phyloP scores from a whole-genome alignment of 129 eudicot genomes.

The Arctium minus region DNA sequence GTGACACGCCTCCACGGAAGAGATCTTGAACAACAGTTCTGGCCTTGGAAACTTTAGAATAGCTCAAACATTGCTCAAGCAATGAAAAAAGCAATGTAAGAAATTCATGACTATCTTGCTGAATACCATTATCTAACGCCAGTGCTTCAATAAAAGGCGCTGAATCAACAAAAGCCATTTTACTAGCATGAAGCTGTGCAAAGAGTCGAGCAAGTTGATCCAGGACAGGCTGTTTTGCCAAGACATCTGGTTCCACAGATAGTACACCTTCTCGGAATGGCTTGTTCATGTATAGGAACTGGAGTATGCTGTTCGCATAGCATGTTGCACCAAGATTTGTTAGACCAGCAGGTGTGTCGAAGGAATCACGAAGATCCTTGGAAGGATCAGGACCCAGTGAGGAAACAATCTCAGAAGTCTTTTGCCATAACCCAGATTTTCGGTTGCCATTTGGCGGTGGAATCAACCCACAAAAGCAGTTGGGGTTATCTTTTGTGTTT shows the following conservation, averaged over 20 bases:
- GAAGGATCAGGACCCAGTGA: conserved; percentile 86
- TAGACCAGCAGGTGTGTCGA: conserved; percentile 78
- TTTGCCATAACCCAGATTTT: conserved; percentile 95
- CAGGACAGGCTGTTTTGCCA: conserved; percentile 73
- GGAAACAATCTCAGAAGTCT: conserved; percentile 60
- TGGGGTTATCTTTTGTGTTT: conserved; percentile 91
- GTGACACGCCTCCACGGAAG: conserved; percentile 95
- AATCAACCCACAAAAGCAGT: conserved; percentile 90
- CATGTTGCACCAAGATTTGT: conserved; percentile 97
- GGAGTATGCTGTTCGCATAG: conserved; percentile 98
- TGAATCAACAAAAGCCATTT: conserved; percentile 80
- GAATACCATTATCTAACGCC: conserved; percentile 95
- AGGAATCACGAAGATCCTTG: conserved; percentile 61
- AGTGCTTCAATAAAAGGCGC: conserved; percentile 90
- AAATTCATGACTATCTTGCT: conserved; percentile 96
- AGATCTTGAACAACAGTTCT: conserved; percentile 90
- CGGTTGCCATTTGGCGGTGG: conserved; percentile 90
- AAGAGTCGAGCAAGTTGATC: conserved; percentile 83
- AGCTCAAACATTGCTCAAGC: conserved; percentile 89
- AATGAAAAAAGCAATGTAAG: conserved; percentile 89
- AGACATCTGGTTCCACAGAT: conserved; percentile 72
- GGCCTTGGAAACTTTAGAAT: conserved; percentile 59
- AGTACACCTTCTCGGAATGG: conserved; percentile 81
- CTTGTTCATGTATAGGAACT: conserved; percentile 83
- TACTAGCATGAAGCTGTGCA: conserved; percentile 84